Percentiles rank a stretch among this genome's conserved stretches.
phyloP scores from a whole-genome alignment of 768 basidiomycete genomes.

The Termitomyces sp. region DNA sequence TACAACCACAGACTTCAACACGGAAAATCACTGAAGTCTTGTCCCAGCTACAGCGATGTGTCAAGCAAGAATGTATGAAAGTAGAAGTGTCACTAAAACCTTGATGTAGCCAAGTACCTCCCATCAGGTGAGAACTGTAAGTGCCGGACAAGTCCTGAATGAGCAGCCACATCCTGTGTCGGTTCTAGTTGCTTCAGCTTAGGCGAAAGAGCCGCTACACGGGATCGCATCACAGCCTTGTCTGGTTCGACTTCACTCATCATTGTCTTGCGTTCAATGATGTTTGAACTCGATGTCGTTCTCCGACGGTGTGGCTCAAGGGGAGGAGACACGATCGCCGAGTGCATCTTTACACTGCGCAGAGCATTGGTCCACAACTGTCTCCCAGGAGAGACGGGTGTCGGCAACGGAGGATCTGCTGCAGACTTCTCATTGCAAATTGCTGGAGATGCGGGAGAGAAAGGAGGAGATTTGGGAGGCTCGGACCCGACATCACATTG shows the following conservation, averaged over 20 bases:
- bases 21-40: slow-evolving; percentile 66
- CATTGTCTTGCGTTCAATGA: slow-evolving; percentile 25
- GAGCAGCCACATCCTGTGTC: slow-evolving; percentile 62
- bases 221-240: slow-evolving; percentile 43
- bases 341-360: slow-evolving; percentile 42
- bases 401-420: slow-evolving; percentile 4
- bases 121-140: slow-evolving; percentile 79
- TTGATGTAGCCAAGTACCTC: slow-evolving; percentile 70
- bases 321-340: slow-evolving; percentile 23
- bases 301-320: slow-evolving; percentile 32
- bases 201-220: slow-evolving; percentile 55
- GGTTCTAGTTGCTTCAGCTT: slow-evolving; percentile 52
- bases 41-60: slow-evolving; percentile 55
- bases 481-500: slow-evolving; percentile 23
- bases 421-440: slow-evolving; percentile 21
- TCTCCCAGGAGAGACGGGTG: slow-evolving; percentile 31
- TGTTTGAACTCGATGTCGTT: slow-evolving; percentile 30
- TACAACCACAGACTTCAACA: slow-evolving; percentile 47
- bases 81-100: slow-evolving; percentile 33
- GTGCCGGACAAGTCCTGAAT: slow-evolving; percentile 67
- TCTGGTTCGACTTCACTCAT: slow-evolving; percentile 29
- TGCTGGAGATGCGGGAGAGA: slow-evolving; percentile 15
- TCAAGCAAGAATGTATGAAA: neutral
- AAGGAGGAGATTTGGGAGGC: slow-evolving; percentile 13
- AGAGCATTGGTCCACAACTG: slow-evolving; percentile 45